These are phyloP conservation scores for Eucalyptus marginata DNA, from an alignment of 345 rosid genomes.

Conservation along the genomic window DNA sequence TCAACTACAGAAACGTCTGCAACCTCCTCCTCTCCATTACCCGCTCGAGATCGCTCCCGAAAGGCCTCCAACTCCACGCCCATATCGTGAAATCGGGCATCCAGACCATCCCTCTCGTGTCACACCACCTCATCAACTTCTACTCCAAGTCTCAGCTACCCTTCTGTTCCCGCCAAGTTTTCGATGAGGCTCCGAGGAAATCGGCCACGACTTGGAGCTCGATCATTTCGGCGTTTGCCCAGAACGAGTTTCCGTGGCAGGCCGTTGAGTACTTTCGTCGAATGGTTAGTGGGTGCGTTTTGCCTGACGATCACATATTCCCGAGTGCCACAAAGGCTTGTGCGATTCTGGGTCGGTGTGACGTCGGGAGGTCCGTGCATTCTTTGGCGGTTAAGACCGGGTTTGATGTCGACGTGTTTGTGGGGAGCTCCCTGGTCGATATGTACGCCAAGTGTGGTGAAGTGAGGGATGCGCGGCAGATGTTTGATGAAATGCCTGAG, in stretches of 20 bases:
- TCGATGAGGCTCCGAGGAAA: conserved; percentile 33
- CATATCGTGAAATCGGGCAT: conserved; percentile 58
- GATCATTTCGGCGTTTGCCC: conserved; percentile 63
- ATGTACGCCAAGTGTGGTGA: conserved; percentile 81
- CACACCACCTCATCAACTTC: conserved; percentile 77
- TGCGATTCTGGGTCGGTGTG: conserved; percentile 45
- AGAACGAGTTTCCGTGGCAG: conserved; percentile 68
- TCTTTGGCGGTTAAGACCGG: conserved; percentile 52
- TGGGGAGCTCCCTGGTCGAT: conserved; percentile 73
- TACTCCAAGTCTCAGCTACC: conserved; percentile 80
- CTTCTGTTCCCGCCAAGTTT: conserved; percentile 32
- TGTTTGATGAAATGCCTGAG: conserved; percentile 81
- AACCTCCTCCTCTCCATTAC: conserved; percentile 51
- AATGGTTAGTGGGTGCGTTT: conserved; percentile 27
- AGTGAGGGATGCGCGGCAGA: conserved; percentile 36
- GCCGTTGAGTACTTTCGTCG: conserved; percentile 55
- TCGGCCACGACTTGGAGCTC: conserved; percentile 91
- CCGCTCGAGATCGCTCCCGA: conserved; percentile 30
- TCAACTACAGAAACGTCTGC: conserved; percentile 32
- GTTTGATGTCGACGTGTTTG: conserved; percentile 56
- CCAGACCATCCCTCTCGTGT: conserved; percentile 51
- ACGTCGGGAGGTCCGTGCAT: conserved; percentile 52
- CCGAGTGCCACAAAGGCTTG: conserved; percentile 77
- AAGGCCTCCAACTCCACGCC: conserved; percentile 75
- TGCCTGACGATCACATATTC: conserved; percentile 68